phyloP scores from a whole-genome alignment of 495 filamentous ascomycete genomes.

The Patellaria atrata region DNA sequence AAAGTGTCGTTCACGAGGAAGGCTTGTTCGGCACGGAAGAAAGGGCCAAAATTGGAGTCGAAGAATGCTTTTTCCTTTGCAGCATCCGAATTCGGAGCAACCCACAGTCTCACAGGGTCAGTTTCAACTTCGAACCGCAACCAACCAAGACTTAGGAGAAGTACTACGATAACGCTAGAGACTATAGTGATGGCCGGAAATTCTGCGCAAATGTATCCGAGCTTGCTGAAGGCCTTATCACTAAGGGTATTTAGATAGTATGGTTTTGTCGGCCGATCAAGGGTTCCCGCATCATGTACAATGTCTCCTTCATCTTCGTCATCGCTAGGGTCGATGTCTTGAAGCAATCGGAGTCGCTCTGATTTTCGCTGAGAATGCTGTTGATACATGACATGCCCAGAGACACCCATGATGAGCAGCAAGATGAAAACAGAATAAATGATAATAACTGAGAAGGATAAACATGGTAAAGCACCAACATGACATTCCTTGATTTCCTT shows the following conservation, averaged over 20 bases:
- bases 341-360: slow-evolving; percentile 70
- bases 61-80: slow-evolving; percentile 91
- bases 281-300: slow-evolving; percentile 51
- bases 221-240: slow-evolving; percentile 62
- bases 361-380: slow-evolving; percentile 57
- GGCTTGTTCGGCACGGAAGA: slow-evolving; percentile 84
- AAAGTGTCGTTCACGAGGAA: slow-evolving; percentile 84
- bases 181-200: slow-evolving; percentile 75
- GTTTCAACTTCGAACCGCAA: slow-evolving; percentile 71
- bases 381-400: slow-evolving; percentile 59
- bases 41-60: slow-evolving; percentile 87
- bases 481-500: slow-evolving; percentile 52
- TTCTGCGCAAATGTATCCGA: slow-evolving; percentile 67
- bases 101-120: slow-evolving; percentile 86
- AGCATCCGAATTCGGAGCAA: slow-evolving; percentile 79
- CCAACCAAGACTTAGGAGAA: slow-evolving; percentile 72
- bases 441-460: slow-evolving; percentile 82
- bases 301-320: slow-evolving; percentile 83
- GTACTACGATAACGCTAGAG: slow-evolving; percentile 52
- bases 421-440: slow-evolving; percentile 64
- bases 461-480: slow-evolving; percentile 73
- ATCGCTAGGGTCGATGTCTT: slow-evolving; percentile 69
- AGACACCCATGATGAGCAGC: slow-evolving; percentile 47
- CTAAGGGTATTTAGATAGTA: slow-evolving; percentile 68
- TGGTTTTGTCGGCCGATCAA: slow-evolving; percentile 53